Percentiles rank a stretch among this genome's conserved stretches.
Conservation (phyloP, 192 early-diverging fungal genomes). For the Backusella westeae region DNA sequence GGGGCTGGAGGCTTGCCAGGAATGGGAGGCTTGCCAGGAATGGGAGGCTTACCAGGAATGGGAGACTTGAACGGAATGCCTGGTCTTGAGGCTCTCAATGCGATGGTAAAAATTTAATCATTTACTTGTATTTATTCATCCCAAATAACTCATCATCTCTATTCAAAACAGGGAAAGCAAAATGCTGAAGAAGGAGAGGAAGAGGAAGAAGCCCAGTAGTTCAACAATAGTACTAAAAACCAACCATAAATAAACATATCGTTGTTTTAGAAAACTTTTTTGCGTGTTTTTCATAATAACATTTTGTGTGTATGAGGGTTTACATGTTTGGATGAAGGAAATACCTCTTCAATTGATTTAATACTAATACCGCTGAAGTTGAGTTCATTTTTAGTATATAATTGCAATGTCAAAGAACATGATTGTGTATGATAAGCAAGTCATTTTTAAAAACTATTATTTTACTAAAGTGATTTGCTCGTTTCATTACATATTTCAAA, state of each 20-base stretch:
- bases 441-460: too few species aligned
- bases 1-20: constrained; percentile 11
- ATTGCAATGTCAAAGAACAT: too few species aligned
- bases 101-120: background rate
- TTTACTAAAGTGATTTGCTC: too few species aligned
- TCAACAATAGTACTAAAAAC: background rate
- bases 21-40: constrained; percentile 6
- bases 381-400: too few species aligned
- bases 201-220: background rate
- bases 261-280: background rate
- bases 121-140: background rate
- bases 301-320: too few species aligned
- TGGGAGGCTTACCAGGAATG: background rate
- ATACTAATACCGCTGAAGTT: too few species aligned
- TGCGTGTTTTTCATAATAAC: background rate
- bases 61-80: background rate
- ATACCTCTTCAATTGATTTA: too few species aligned
- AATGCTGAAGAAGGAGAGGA: background rate
- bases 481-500: too few species aligned
- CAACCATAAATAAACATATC: background rate
- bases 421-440: too few species aligned
- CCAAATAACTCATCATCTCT: background rate
- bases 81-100: background rate
- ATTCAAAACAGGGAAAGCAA: background rate
- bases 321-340: too few species aligned